Conservation (phyloP, 2,329 filamentous ascomycete genomes). For the Dothistroma septosporum region DNA sequence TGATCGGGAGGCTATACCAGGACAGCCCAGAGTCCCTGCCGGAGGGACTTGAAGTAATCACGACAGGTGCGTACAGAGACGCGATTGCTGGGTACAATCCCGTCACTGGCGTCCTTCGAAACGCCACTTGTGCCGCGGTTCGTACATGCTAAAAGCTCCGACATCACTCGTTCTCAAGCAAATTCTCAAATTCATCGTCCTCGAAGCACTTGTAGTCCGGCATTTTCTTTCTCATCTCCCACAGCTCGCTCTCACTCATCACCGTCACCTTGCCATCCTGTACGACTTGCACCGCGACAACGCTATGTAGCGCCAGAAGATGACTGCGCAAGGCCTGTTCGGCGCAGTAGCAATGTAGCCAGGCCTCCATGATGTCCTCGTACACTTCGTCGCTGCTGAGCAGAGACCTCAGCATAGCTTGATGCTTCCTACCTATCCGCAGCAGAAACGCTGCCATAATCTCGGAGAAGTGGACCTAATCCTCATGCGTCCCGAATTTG, state of each 20-base stretch:
- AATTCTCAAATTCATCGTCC: neutral
- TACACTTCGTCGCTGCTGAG: neutral
- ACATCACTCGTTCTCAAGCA: neutral
- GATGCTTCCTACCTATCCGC: neutral
- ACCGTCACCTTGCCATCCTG: neutral
- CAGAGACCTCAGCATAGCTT: neutral
- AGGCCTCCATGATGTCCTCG: neutral
- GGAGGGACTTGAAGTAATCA: slow-evolving; percentile 1
- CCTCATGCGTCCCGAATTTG: neutral
- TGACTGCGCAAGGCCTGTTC: neutral
- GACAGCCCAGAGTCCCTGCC: slow-evolving; percentile 1
- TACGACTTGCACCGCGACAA: neutral
- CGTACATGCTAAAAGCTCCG: neutral
- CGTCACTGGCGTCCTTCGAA: neutral
- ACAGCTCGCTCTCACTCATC: neutral
- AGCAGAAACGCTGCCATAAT: neutral
- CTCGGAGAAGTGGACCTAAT: neutral
- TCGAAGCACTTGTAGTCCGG: neutral
- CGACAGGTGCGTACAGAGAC: neutral
- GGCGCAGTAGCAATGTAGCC: neutral
- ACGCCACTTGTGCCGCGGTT: neutral
- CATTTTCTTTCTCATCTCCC: neutral
- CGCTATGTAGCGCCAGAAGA: neutral
- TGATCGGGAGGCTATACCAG: neutral
- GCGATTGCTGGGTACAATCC: neutral